These are phyloP conservation scores for Helianthus tuberosus DNA, from an alignment of 129 eudicot species.

Conservation along the genomic window DNA sequence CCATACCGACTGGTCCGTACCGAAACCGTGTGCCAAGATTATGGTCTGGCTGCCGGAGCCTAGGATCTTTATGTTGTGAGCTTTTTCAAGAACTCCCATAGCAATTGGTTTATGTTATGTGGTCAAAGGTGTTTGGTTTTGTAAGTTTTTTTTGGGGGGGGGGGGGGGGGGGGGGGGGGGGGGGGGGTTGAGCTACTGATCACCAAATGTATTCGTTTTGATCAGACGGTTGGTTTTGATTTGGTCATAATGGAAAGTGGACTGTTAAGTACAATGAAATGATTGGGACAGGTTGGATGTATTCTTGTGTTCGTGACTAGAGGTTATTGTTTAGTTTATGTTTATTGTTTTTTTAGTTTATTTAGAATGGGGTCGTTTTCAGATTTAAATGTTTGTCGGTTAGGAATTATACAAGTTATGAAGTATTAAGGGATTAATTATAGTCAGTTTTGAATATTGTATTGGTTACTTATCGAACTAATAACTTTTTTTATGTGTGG, in stretches of 20 bases:
- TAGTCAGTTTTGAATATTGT: no score
- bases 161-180: neutral
- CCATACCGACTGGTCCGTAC: conserved; percentile 98
- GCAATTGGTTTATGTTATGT: conserved; percentile 2
- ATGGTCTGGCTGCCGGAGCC: conserved; percentile 68
- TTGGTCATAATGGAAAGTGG: conserved; percentile 13
- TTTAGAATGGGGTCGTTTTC: neutral
- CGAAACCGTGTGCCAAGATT: conserved; percentile 87
- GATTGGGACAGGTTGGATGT: conserved; percentile 26
- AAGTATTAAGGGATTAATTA: conserved; percentile 1
- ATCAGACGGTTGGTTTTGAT: conserved; percentile 35
- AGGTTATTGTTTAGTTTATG: neutral
- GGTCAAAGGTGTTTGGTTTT: conserved; percentile 16
- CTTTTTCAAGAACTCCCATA: conserved; percentile 86
- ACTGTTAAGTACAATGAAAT: neutral
- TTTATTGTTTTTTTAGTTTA: neutral
- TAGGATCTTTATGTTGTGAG: conserved; percentile 77
- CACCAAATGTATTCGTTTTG: conserved; percentile 29
- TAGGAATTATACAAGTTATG: conserved; percentile 6
- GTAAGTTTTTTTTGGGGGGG: neutral
- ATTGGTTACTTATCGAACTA: neutral
- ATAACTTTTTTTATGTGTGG: no score
- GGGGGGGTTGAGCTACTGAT: conserved; percentile 1
- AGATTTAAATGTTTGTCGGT: conserved; percentile 6
- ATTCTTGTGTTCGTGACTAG: neutral